Conservation (phyloP, 106 monocot genomes). For the Allium sativum region DNA sequence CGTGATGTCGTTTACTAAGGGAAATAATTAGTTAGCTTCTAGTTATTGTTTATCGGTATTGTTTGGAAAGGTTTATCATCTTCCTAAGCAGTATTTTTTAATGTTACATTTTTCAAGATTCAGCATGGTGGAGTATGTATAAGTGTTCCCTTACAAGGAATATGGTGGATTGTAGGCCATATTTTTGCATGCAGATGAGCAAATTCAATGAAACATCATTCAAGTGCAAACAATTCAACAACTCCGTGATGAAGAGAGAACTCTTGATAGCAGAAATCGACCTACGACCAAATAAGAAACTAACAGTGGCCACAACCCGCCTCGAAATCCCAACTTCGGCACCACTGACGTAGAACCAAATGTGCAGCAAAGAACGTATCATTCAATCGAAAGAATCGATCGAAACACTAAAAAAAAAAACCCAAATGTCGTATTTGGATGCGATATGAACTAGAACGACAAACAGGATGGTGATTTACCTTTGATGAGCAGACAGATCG, state of each 20-base stretch:
- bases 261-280: conserved; percentile 39
- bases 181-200: conserved; percentile 71
- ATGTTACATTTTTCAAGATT: too few relatives aligned
- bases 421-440: conserved; percentile 44
- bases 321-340: conserved; percentile 60
- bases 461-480: conserved; percentile 54
- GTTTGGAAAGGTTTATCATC: too few relatives aligned
- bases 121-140: too few relatives aligned
- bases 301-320: conserved; percentile 51
- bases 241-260: conserved; percentile 60
- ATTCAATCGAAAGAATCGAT: conserved; percentile 46
- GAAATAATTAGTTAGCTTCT: too few relatives aligned
- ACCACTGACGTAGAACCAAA: conserved; percentile 54
- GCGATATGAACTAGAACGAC: conserved; percentile 85
- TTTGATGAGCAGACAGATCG: conserved; percentile 37
- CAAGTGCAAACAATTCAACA: conserved; percentile 26
- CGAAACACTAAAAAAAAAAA: conserved; percentile 18
- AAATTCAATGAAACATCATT: conserved; percentile 46
- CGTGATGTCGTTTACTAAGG: too few relatives aligned
- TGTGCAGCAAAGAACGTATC: conserved; percentile 47
- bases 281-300: conserved; percentile 10
- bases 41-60: too few relatives aligned
- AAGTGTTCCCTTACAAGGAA: too few relatives aligned
- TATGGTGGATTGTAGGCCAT: too few relatives aligned
- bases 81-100: too few relatives aligned